Conservation (phyloP, 345 rosid species). For the Eucalyptus marginata region DNA sequence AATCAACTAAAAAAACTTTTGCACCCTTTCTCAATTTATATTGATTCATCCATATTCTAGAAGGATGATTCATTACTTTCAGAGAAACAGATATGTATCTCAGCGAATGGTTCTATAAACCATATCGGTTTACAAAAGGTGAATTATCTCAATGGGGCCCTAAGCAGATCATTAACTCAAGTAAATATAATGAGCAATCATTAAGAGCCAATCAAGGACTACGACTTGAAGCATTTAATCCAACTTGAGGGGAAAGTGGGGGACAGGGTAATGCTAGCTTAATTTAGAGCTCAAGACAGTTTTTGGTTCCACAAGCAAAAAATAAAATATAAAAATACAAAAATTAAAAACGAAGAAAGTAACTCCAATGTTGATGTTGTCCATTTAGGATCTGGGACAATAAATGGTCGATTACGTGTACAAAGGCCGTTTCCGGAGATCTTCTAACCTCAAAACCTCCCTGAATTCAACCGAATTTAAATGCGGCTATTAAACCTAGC, state of each 20-base stretch:
- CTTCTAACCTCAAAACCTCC: not conserved
- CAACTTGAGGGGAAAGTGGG: not conserved
- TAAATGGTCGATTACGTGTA: not conserved
- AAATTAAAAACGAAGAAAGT: not conserved
- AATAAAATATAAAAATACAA: not conserved
- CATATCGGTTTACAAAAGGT: not conserved
- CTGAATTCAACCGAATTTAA: not conserved
- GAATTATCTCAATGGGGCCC: not conserved
- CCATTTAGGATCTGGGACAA: not conserved
- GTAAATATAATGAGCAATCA: not conserved
- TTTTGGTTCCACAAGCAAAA: not conserved
- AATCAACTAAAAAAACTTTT: not conserved
- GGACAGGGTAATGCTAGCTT: not conserved
- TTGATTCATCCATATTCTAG: not conserved
- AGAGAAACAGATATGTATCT: not conserved
- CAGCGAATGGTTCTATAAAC: not conserved
- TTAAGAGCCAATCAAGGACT: not conserved
- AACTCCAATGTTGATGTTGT: not conserved
- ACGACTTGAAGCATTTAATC: not conserved
- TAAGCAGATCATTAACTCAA: not conserved
- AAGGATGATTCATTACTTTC: not conserved
- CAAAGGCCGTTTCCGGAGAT: not conserved
- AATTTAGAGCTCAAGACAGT: not conserved
- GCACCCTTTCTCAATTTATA: not conserved
- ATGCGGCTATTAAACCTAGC: not conserved